Evolutionary conservation across 2,329 filamentous ascomycete species (phyloP).

Genomic region (Arthrobotrys entomopaga): DNA sequence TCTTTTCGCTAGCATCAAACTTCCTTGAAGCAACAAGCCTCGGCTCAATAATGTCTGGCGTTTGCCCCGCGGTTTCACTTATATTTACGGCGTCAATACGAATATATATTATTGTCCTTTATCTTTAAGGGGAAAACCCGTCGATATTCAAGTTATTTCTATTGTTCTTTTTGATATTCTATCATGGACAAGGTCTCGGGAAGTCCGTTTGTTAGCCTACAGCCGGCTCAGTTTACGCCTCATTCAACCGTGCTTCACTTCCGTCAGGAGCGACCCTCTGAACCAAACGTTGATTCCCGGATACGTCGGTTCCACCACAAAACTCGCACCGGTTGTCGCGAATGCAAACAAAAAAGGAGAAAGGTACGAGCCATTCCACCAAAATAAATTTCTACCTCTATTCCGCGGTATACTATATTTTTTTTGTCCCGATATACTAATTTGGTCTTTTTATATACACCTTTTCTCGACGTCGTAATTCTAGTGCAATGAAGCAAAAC

Average conservation of each 20-base stretch:
- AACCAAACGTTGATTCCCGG: constrained; percentile 20
- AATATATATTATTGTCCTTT: too few relatives aligned
- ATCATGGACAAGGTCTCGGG: constrained; percentile 36
- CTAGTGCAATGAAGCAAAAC: constrained; percentile 51
- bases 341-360: constrained; percentile 51
- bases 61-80: too few relatives aligned
- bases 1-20: too few relatives aligned
- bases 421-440: constrained; percentile 11
- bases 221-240: constrained; percentile 31
- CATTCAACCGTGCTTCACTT: constrained; percentile 42
- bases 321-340: constrained; percentile 46
- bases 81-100: too few relatives aligned
- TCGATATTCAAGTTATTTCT: too few relatives aligned
- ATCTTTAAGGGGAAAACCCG: too few relatives aligned
- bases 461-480: neutral
- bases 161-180: neutral
- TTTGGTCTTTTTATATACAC: too few relatives aligned
- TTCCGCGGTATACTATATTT: neutral
- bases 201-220: constrained; percentile 37
- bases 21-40: too few relatives aligned
- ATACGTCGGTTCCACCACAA: constrained; percentile 49
- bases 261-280: constrained; percentile 39
- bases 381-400: neutral
- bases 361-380: constrained; percentile 31
- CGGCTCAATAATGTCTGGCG: too few relatives aligned